Conservation (phyloP, 352 stramenopile species). For the Phytophthora hibernalis region DNA sequence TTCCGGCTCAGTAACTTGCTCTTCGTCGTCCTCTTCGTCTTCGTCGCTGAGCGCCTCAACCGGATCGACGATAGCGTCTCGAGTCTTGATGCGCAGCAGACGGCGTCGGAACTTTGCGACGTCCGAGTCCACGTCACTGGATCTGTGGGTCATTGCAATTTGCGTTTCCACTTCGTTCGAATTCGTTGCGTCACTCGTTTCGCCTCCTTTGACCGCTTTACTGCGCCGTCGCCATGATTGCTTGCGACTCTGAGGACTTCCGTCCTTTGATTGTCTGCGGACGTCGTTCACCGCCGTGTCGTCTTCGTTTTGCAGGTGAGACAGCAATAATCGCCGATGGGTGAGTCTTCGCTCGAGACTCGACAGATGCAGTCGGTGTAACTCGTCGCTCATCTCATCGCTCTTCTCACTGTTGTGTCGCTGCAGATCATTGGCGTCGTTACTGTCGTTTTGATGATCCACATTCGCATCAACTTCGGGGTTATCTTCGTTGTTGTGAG, state of each 20-base stretch:
- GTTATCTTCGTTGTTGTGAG: conserved; percentile 7
- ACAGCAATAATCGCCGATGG: conserved; percentile 6
- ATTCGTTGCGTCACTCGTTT: background rate
- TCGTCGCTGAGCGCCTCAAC: conserved; percentile 15
- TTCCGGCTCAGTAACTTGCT: background rate
- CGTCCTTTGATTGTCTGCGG: conserved; percentile 1
- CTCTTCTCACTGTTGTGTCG: background rate
- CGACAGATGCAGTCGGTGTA: conserved; percentile 20
- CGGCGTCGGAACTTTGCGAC: background rate
- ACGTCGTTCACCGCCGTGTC: background rate
- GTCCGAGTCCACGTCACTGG: conserved; percentile 5
- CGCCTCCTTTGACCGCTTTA: background rate
- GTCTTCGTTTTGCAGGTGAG: conserved; percentile 24
- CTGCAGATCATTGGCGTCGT: background rate
- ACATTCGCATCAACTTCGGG: conserved; percentile 3
- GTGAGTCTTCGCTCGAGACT: conserved; percentile 23
- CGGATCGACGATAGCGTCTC: conserved; percentile 7
- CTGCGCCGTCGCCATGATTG: background rate
- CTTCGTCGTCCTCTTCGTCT: background rate
- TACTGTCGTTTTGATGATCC: background rate
- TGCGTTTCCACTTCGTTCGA: background rate
- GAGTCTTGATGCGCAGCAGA: conserved; percentile 26
- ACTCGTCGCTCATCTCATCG: conserved; percentile 25
- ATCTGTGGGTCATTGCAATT: background rate
- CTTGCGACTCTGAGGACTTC: background rate